A percentile compares a stretch with the other conserved stretches of the same genome.
Evolutionary conservation across 176 grass and related monocot genomes (phyloP).

Genomic region (Juncus inflexus): DNA sequence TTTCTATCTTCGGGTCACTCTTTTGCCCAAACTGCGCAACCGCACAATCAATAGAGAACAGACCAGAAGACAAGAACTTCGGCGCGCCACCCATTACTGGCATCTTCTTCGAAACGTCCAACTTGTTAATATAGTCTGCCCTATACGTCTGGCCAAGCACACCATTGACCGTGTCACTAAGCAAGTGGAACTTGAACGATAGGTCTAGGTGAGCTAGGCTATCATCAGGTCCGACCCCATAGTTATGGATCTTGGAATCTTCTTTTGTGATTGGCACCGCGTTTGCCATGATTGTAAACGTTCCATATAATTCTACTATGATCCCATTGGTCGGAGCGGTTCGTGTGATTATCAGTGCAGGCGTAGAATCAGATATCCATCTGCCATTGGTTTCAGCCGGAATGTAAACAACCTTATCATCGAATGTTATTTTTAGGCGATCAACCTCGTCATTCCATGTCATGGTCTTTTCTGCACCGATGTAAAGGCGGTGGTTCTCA

Average conservation of each 20-base stretch:
- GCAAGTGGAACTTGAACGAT: slow-evolving; percentile 50
- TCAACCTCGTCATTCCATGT: slow-evolving; percentile 64
- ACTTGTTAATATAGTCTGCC: slow-evolving; percentile 37
- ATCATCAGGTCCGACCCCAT: slow-evolving; percentile 33
- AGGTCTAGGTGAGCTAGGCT: slow-evolving; percentile 60
- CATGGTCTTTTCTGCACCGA: slow-evolving; percentile 30
- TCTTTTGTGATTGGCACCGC: slow-evolving; percentile 56
- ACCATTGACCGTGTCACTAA: slow-evolving; percentile 38
- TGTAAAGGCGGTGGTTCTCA: slow-evolving; percentile 41
- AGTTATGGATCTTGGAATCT: slow-evolving; percentile 52
- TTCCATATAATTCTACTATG: slow-evolving; percentile 34
- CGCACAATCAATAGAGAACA: slow-evolving; percentile 53
- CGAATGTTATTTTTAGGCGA: slow-evolving; percentile 34
- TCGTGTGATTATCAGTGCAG: slow-evolving; percentile 19
- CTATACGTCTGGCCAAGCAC: slow-evolving; percentile 61
- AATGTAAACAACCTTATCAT: slow-evolving; percentile 38
- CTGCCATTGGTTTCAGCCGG: slow-evolving; percentile 6
- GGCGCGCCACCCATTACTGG: slow-evolving; percentile 46
- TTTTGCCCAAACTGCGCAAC: slow-evolving; percentile 23
- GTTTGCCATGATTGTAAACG: slow-evolving; percentile 47
- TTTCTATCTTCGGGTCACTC: not conserved
- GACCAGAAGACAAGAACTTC: slow-evolving; percentile 22
- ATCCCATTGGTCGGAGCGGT: slow-evolving; percentile 32
- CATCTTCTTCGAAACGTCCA: slow-evolving; percentile 42
- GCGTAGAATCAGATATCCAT: slow-evolving; percentile 19